Evolutionary conservation across 306 rosid species (phyloP).

Genomic region (Acmispon strigosus): DNA sequence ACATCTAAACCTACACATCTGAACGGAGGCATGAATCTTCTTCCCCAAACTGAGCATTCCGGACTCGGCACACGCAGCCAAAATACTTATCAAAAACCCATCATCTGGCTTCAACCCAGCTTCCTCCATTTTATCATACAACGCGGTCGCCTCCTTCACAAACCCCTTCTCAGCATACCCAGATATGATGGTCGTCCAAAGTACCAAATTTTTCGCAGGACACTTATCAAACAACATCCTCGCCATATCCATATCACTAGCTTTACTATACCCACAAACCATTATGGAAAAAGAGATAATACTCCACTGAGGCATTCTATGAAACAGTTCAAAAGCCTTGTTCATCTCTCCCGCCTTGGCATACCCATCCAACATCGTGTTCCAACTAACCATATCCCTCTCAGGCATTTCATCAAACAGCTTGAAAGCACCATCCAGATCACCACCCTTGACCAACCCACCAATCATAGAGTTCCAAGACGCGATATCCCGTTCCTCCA

Average conservation of each 20-base stretch:
- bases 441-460: slow-evolving; percentile 47
- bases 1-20: slow-evolving; percentile 46
- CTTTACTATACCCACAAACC: slow-evolving; percentile 61
- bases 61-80: slow-evolving; percentile 72
- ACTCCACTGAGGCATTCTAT: slow-evolving; percentile 66
- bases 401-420: slow-evolving; percentile 72
- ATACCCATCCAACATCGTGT: slow-evolving; percentile 68
- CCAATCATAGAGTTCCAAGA: slow-evolving; percentile 68
- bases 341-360: slow-evolving; percentile 56
- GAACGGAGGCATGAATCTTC: slow-evolving; percentile 51
- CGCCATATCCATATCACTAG: slow-evolving; percentile 75
- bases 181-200: slow-evolving; percentile 78
- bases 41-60: slow-evolving; percentile 65
- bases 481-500: slow-evolving; percentile 53
- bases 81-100: slow-evolving; percentile 47
- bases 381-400: slow-evolving; percentile 79
- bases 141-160: slow-evolving; percentile 41
- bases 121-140: slow-evolving; percentile 64
- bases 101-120: slow-evolving; percentile 54
- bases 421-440: slow-evolving; percentile 38
- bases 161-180: slow-evolving; percentile 77
- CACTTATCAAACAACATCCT: slow-evolving; percentile 59
- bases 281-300: slow-evolving; percentile 72
- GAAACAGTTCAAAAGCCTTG: slow-evolving; percentile 57
- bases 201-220: slow-evolving; percentile 57